Evolutionary conservation across 345 rosid species (phyloP).

Genomic region (Zanthoxylum bungeanum): DNA sequence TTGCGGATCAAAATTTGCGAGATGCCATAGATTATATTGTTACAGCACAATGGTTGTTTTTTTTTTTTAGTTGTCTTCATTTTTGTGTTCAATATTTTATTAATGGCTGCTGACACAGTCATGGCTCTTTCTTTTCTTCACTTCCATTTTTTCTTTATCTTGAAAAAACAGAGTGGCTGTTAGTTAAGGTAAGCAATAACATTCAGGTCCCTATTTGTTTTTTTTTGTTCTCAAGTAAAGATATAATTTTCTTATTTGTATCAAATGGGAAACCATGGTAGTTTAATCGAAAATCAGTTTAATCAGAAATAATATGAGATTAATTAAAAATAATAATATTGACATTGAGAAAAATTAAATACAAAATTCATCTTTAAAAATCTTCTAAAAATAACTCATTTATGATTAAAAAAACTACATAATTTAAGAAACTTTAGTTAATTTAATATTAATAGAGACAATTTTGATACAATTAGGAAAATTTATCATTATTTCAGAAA

Average conservation of each 20-base stretch:
- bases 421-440: too few relatives aligned
- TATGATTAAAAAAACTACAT: too few relatives aligned
- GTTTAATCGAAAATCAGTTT: too few relatives aligned
- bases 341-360: too few relatives aligned
- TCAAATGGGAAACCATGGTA: neutral
- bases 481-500: too few relatives aligned
- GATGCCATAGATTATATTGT: constrained; percentile 16
- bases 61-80: neutral
- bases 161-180: neutral
- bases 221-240: neutral
- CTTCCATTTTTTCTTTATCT: neutral
- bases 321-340: too few relatives aligned
- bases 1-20: constrained; percentile 17
- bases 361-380: too few relatives aligned
- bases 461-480: too few relatives aligned
- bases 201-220: neutral
- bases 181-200: neutral
- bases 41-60: neutral
- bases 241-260: too few relatives aligned
- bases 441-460: too few relatives aligned
- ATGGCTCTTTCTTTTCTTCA: neutral
- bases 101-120: neutral
- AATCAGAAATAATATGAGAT: too few relatives aligned
- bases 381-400: too few relatives aligned
- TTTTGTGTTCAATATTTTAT: neutral